Conservation (phyloP, 441 rosid genomes). For the Eruca vesicaria region DNA sequence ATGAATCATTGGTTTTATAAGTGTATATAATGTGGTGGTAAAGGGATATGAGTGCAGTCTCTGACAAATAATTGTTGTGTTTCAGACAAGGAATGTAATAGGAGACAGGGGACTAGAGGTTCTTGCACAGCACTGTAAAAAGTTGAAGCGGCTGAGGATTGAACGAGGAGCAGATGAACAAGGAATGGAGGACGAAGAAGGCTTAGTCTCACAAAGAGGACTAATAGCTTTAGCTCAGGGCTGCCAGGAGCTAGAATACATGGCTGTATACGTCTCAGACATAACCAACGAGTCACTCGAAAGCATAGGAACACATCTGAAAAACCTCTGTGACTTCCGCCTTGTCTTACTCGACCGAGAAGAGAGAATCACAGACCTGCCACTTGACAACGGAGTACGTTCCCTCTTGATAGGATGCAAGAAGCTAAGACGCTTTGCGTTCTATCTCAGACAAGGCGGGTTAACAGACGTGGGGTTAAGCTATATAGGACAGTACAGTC, state of each 20-base stretch:
- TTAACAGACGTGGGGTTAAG: conserved; percentile 76
- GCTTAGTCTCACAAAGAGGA: conserved; percentile 83
- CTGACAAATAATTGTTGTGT: conserved; percentile 12
- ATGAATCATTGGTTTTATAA: not conserved
- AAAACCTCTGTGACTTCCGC: conserved; percentile 78
- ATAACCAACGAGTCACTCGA: conserved; percentile 78
- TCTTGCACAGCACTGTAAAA: conserved; percentile 68
- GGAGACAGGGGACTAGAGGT: conserved; percentile 91
- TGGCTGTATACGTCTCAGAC: conserved; percentile 88
- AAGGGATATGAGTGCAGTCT: not conserved
- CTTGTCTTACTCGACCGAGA: conserved; percentile 78
- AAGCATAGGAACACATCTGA: conserved; percentile 58
- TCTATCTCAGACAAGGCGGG: conserved; percentile 79
- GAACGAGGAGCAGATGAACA: conserved; percentile 91
- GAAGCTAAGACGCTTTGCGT: conserved; percentile 74
- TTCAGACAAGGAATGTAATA: conserved; percentile 90
- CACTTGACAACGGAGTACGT: conserved; percentile 86
- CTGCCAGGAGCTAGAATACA: conserved; percentile 70
- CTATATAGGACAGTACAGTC: conserved; percentile 72
- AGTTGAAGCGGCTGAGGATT: conserved; percentile 77
- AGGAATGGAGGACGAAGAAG: conserved; percentile 83
- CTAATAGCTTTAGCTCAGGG: conserved; percentile 78
- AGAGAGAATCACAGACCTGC: conserved; percentile 73
- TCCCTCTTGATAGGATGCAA: conserved; percentile 77
- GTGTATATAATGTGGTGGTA: conserved; percentile 1